These are phyloP conservation scores for Neurospora tetraspora DNA, from an alignment of 495 filamentous ascomycete genomes.

Conservation along the genomic window DNA sequence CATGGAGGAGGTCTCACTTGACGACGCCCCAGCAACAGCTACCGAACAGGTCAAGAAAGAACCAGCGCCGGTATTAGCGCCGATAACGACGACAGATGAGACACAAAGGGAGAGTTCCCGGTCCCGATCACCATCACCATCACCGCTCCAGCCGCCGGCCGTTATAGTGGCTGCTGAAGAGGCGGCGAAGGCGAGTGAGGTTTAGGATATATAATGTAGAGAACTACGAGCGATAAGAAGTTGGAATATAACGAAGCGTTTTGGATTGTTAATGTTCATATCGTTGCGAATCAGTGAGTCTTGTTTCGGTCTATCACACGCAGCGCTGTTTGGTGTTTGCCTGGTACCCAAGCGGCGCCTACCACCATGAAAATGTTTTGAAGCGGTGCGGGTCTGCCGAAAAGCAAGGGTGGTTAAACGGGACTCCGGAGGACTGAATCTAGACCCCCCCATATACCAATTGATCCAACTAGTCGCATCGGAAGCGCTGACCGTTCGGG, in stretches of 20 bases:
- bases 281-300: background rate
- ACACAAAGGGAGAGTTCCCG: background rate
- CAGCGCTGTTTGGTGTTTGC: background rate
- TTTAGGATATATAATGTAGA: background rate
- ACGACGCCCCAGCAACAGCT: background rate
- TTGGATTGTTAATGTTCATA: background rate
- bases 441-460: no score
- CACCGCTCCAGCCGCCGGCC: background rate
- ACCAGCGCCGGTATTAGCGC: background rate
- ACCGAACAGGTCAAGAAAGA: background rate
- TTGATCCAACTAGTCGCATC: no score
- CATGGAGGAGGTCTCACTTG: background rate
- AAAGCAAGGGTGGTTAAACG: no score
- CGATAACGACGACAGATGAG: background rate
- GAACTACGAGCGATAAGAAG: background rate
- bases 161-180: background rate
- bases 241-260: background rate
- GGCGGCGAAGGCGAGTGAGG: background rate
- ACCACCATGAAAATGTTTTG: no score
- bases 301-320: background rate
- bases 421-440: no score
- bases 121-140: background rate
- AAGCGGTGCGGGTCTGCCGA: no score
- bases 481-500: no score
- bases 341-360: background rate